Evolutionary conservation across 345 rosid genomes (phyloP).

Genomic region (Mangifera indica): DNA sequence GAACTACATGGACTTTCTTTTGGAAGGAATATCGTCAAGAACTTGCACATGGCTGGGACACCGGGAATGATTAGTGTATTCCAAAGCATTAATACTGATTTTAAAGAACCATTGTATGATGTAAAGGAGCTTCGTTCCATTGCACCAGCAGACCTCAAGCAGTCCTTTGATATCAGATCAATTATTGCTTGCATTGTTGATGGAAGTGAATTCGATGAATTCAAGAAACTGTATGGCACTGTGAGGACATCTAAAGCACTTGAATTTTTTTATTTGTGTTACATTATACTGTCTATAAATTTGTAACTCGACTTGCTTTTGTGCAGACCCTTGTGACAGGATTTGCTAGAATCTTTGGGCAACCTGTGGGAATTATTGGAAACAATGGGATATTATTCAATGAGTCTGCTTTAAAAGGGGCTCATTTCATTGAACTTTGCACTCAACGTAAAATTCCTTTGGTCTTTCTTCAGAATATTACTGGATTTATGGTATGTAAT

Average conservation of each 20-base stretch:
- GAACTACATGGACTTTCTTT: constrained; percentile 91
- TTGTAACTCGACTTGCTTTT: constrained; percentile 20
- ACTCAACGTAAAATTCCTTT: constrained; percentile 85
- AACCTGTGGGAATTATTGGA: constrained; percentile 85
- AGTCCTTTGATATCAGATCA: constrained; percentile 85
- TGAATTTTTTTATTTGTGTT: constrained; percentile 6
- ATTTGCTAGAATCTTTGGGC: constrained; percentile 76
- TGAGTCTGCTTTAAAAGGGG: constrained; percentile 95
- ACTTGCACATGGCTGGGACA: constrained; percentile 84
- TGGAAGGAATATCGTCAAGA: constrained; percentile 90
- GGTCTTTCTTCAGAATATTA: constrained; percentile 89
- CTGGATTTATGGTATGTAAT: constrained; percentile 84
- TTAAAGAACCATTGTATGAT: constrained; percentile 77
- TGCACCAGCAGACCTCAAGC: constrained; percentile 90
- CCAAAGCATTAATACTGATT: constrained; percentile 38
- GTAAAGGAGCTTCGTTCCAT: constrained; percentile 77
- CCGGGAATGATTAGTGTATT: constrained; percentile 33
- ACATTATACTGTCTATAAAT: constrained; percentile 4
- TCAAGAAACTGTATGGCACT: constrained; percentile 94
- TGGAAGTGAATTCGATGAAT: constrained; percentile 95
- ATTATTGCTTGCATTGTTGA: constrained; percentile 90
- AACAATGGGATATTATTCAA: constrained; percentile 89
- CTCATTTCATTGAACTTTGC: constrained; percentile 90
- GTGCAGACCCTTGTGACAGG: constrained; percentile 93
- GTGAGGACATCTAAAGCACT: constrained; percentile 53